These are phyloP conservation scores for Debaryomyces psychrophilus DNA, from an alignment of 1,139 yeast genomes.

Conservation along the genomic window DNA sequence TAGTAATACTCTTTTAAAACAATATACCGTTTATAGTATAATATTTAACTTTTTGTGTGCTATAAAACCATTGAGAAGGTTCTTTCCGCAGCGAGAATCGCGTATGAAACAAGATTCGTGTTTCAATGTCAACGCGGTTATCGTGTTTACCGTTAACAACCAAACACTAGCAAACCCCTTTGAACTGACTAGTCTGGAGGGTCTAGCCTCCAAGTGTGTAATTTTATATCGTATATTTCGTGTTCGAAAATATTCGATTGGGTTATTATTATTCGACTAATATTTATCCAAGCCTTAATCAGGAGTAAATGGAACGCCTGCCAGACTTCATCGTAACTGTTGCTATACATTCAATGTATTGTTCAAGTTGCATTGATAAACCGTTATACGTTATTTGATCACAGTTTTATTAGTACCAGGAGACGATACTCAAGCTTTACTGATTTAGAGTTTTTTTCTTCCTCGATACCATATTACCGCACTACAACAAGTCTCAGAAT, in stretches of 20 bases:
- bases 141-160: background rate
- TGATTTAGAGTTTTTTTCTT: background rate
- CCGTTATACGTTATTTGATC: background rate
- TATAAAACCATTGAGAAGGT: slow-evolving; percentile 1
- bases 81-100: background rate
- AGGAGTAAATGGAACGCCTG: background rate
- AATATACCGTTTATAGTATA: slow-evolving; percentile 8
- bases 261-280: background rate
- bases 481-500: background rate
- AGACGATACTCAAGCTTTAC: background rate
- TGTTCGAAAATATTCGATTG: background rate
- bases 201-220: background rate
- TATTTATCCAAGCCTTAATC: background rate
- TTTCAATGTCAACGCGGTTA: background rate
- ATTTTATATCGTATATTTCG: background rate
- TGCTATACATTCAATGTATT: background rate
- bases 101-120: slow-evolving; percentile 2
- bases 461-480: background rate
- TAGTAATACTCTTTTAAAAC: slow-evolving; percentile 2
- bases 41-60: background rate
- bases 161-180: background rate
- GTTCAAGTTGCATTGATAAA: background rate
- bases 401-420: background rate
- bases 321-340: background rate
- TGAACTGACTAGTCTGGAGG: background rate